Conservation (phyloP, 2,329 filamentous ascomycete species). For the Exophiala lecanii-corni region DNA sequence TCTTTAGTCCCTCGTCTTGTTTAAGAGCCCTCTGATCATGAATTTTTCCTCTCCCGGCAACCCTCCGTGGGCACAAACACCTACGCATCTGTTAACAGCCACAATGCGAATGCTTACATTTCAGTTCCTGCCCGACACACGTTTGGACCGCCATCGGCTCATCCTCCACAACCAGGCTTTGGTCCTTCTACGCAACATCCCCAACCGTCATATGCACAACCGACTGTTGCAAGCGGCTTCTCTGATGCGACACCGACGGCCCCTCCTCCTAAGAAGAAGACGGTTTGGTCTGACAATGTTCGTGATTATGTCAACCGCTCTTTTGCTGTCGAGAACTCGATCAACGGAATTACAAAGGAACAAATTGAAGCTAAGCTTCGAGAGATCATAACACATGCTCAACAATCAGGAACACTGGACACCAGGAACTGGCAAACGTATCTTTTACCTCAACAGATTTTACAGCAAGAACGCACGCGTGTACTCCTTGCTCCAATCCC, state of each 20-base stretch:
- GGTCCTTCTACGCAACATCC: slow-evolving; percentile 25
- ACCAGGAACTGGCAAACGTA: slow-evolving; percentile 76
- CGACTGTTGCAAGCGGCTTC: slow-evolving; percentile 26
- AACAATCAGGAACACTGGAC: slow-evolving; percentile 66
- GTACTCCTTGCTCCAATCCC: slow-evolving; percentile 23
- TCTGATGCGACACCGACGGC: slow-evolving; percentile 32
- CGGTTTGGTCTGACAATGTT: slow-evolving; percentile 76
- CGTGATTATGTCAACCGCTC: slow-evolving; percentile 84
- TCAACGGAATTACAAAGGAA: slow-evolving; percentile 55
- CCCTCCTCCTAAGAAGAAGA: slow-evolving; percentile 52
- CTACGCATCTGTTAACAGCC: slow-evolving; percentile 29
- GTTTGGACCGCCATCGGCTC: slow-evolving; percentile 41
- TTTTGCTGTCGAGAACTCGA: slow-evolving; percentile 69
- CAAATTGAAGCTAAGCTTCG: slow-evolving; percentile 85
- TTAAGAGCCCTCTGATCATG: slow-evolving; percentile 17
- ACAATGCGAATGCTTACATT: slow-evolving; percentile 57
- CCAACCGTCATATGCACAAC: slow-evolving; percentile 29
- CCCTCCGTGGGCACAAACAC: slow-evolving; percentile 22
- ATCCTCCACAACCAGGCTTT: slow-evolving; percentile 27
- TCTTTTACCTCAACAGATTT: slow-evolving; percentile 79
- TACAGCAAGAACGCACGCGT: slow-evolving; percentile 62
- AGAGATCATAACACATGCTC: slow-evolving; percentile 75
- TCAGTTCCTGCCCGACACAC: slow-evolving; percentile 59
- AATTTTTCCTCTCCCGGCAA: slow-evolving; percentile 23
- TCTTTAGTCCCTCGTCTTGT: background rate